Evolutionary conservation across 441 rosid genomes (phyloP), one percentile per base, ranked within the genome.

Genomic region (Geranium incanum): DNA sequence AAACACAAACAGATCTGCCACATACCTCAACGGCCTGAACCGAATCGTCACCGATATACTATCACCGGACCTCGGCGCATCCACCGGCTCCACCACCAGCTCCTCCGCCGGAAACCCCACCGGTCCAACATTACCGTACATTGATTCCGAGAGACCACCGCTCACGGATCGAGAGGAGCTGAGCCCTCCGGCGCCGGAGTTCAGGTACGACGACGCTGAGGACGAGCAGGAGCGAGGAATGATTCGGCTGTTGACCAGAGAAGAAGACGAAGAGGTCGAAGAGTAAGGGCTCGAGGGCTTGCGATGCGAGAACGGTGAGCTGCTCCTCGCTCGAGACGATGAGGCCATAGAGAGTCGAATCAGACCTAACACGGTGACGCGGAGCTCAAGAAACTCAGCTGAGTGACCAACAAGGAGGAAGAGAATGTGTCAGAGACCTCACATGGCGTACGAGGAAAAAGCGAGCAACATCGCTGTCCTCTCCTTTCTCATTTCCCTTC

Each of bases 41-140:
- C 99, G 94, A 83, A 95, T 89, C 74, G 99, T 95, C 64, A 95
- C 99, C 52, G 97, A 93, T 33, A 95, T 93, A 74, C 97, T 95
- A 77, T 95, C 98, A 12, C 88, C 92, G 7, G 88, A 83, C 79
- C 84, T 85, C 74, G 87, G 75, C 52, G 78, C 76, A 9, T 94
- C 97, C 79, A 81, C 8, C 15, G 86, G 87, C 80, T 89, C 97
- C 3, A 81, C 83, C 45, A 86, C 70, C 73, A 91, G 75, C 82
- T 91, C 99, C 39, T 89, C 97, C 6, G 87, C 66, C 1, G 84
- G 83, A 68, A 80, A 91, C 15, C 79, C 83, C 2, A 86, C 87
- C 19, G 94, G 91, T 16, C 89, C 66, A 15, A 41, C 79, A 68
- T 68, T 45, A 36, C 82, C 80, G 68, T 68, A 74, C 43, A 70